Conservation (phyloP, 495 filamentous ascomycete genomes). For the Parmelia sp. region DNA sequence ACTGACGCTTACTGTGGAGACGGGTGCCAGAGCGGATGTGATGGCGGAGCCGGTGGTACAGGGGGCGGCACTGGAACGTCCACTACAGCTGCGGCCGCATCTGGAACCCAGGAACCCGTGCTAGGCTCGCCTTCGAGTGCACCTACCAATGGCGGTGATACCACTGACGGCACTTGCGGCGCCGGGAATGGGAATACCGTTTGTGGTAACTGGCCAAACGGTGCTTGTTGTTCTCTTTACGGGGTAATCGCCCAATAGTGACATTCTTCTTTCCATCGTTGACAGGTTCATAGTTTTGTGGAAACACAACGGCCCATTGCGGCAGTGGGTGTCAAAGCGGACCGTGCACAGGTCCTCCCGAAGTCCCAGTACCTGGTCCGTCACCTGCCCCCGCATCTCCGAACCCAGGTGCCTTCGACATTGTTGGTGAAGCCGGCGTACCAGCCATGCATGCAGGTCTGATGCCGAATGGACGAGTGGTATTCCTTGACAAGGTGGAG, state of each 20-base stretch:
- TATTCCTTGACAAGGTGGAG: constrained; percentile 60
- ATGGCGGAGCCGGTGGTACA: constrained; percentile 2
- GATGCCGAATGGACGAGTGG: constrained; percentile 51
- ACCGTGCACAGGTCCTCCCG: constrained; percentile 30
- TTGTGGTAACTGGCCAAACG: constrained; percentile 45
- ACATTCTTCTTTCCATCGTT: background rate
- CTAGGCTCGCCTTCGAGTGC: constrained; percentile 31
- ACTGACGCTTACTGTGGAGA: constrained; percentile 29
- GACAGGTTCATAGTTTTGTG: constrained; percentile 24
- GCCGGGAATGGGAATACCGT: constrained; percentile 38
- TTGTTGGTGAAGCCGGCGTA: constrained; percentile 52
- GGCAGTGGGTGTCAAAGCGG: constrained; percentile 39
- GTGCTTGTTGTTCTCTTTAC: constrained; percentile 47
- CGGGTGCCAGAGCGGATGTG: constrained; percentile 28
- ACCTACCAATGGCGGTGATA: constrained; percentile 30
- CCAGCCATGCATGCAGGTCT: constrained; percentile 59
- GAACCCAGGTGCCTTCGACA: constrained; percentile 41
- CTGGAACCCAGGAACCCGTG: constrained; percentile 31
- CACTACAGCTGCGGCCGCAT: constrained; percentile 7
- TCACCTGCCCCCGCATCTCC: constrained; percentile 30
- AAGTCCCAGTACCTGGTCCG: constrained; percentile 32
- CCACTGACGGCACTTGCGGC: constrained; percentile 47
- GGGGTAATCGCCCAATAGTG: constrained; percentile 28
- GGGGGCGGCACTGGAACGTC: constrained; percentile 9
- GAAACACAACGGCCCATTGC: constrained; percentile 34